Evolutionary conservation across 225 moss, liverwort and hornwort genomes (phyloP), one percentile per base, ranked within the genome.

Genomic region (Bryum argenteum): DNA sequence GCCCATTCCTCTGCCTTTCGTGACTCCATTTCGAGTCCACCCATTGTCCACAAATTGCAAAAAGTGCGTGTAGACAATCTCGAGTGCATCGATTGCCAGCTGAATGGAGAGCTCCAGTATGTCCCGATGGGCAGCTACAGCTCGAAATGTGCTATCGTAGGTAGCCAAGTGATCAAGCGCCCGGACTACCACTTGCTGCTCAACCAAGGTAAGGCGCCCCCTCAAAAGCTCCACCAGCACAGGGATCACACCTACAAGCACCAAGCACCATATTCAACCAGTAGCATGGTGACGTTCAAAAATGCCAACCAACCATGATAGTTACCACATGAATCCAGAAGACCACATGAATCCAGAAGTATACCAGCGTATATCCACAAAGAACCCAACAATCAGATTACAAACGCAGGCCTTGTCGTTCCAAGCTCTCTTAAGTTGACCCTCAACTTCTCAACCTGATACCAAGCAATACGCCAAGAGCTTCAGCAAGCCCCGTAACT

Each of bases 1-100:
- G 98, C 98, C 98, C 98, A 98, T 81, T 98, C 98, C 79, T 98
- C 98, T 63, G 98, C 92, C 79, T 98, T 98, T 33, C 94, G 88
- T 39, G 94, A 91, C 73, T 98, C 98, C 94, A 94, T 92, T 75
- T 98, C 94, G 24, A 91, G 77, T 70, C 98, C 94, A 57, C 94
- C 98, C 75, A 92, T 93, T 89, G 79, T 91, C 94, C 57, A 94
- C 88, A 68, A 88, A 94, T 76, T 94, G 98, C 71, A 98, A 84
- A 75, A 98, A 98, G 58, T 91, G 94, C 9, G 91, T 92, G 83
- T 98, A 98, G 45, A 98, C 98, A 59, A 90, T 83, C 76, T 98
- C 94, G 72, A 92, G 83, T 24, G 94, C 88, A 79, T 94, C 87
- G 77, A 87, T 77, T 63, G 91, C 92, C 77, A 98, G 83, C 76